These are phyloP conservation scores for Suillus spraguei DNA, from an alignment of 768 basidiomycete genomes.

Conservation along the genomic window DNA sequence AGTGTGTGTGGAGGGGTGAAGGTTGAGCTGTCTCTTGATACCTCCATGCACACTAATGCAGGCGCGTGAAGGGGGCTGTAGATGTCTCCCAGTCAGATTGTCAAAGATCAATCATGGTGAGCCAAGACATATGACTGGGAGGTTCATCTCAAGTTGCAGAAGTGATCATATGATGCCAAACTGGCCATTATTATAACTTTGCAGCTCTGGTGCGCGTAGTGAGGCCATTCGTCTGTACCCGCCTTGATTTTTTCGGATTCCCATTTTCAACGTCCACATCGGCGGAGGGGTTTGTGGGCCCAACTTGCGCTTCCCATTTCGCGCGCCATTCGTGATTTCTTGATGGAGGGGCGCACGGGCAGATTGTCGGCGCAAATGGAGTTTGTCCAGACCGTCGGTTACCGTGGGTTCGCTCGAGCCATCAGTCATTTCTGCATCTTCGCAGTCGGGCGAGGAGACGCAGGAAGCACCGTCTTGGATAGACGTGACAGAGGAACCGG, in stretches of 20 bases:
- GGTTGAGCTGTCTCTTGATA: neutral
- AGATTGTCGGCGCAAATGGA: slow-evolving; percentile 33
- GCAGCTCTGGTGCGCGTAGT: slow-evolving; percentile 11
- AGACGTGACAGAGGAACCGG: slow-evolving; percentile 24
- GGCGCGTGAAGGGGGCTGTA: neutral
- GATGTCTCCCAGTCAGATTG: neutral
- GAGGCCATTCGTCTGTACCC: slow-evolving; percentile 15
- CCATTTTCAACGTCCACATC: slow-evolving; percentile 13
- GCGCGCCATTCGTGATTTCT: slow-evolving; percentile 26
- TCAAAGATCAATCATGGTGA: neutral
- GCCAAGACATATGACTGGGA: neutral
- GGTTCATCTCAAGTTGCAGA: neutral
- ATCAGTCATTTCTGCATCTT: slow-evolving; percentile 23
- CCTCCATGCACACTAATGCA: neutral
- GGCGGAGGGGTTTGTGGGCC: slow-evolving; percentile 33
- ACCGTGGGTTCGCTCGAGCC: slow-evolving; percentile 26
- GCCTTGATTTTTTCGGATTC: slow-evolving; percentile 28
- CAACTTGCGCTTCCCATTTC: slow-evolving; percentile 42
- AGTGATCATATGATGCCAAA: neutral
- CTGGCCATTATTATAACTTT: slow-evolving; percentile 7
- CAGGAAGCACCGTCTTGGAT: slow-evolving; percentile 20
- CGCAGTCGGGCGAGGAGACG: neutral
- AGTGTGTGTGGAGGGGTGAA: neutral
- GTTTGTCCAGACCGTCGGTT: slow-evolving; percentile 34
- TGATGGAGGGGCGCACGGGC: slow-evolving; percentile 33